Conservation (phyloP, 805 yeast species). For the Metschnikowia aberdeeniae region DNA sequence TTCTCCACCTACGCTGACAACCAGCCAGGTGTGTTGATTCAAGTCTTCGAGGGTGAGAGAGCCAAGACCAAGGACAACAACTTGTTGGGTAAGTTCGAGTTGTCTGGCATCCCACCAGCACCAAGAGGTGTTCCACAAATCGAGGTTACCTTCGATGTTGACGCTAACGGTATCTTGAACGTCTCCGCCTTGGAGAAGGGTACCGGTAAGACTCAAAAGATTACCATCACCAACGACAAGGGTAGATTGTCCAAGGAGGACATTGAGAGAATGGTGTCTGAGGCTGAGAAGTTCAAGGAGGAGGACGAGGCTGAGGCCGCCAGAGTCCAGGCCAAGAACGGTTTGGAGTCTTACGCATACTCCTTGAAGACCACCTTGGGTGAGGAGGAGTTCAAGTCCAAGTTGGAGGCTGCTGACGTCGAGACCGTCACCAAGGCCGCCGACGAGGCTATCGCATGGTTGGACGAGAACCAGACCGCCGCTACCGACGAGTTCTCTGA, state of each 20-base stretch:
- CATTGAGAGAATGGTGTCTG: conserved; percentile 95
- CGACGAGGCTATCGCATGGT: conserved; percentile 85
- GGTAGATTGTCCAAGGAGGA: conserved; percentile 98
- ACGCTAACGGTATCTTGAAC: conserved; percentile 95
- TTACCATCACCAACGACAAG: conserved; percentile 97
- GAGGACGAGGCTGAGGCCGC: conserved; percentile 81
- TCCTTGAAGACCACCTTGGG: conserved; percentile 62
- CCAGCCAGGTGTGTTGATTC: conserved; percentile 98
- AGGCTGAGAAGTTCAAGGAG: conserved; percentile 78
- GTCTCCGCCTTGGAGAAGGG: conserved; percentile 97
- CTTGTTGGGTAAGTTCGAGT: conserved; percentile 94
- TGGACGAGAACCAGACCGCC: conserved; percentile 90
- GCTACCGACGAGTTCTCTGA: conserved; percentile 87
- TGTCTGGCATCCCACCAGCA: conserved; percentile 95
- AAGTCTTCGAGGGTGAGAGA: conserved; percentile 98
- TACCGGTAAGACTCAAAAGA: conserved; percentile 96
- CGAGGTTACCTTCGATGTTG: conserved; percentile 95
- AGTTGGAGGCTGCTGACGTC: conserved; percentile 57
- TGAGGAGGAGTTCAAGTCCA: conserved; percentile 69
- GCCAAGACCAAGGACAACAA: conserved; percentile 94
- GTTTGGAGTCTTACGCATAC: conserved; percentile 92
- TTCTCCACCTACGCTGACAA: conserved; percentile 97
- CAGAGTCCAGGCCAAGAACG: conserved; percentile 92
- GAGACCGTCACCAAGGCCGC: conserved; percentile 72
- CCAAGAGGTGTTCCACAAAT: conserved; percentile 99